Evolutionary conservation across 176 grass and related monocot species (phyloP).

Genomic region (barley (Hordeum vulgare)): MorexV3_pseudomolecules_assembly NC_058521.1:33591980-33592479

Average conservation of each 20-base stretch:
- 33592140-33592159: constrained; percentile 76
- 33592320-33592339: constrained; percentile 23
- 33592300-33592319: constrained; percentile 10
- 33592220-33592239: constrained; percentile 98
- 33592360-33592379: constrained; percentile 86
- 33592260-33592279: constrained; percentile 88
- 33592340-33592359: constrained; percentile 42
- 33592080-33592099: constrained; percentile 4
- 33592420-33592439: constrained; percentile 92
- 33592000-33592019: neutral
- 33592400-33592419: constrained; percentile 99
- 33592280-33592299: neutral
- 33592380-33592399: constrained; percentile 97
- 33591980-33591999: neutral
- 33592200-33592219: constrained; percentile 87
- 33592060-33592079: neutral
- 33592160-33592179: constrained; percentile 86
- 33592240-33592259: constrained; percentile 97
- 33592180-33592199: constrained; percentile 82
- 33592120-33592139: neutral
- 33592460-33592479: neutral
- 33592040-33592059: neutral
- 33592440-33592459: constrained; percentile 61
- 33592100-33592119: neutral
- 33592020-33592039: neutral